Evolutionary conservation across 2,329 filamentous ascomycete species (phyloP), one percentile per base, ranked within the genome.

Genomic region (Seiridium cupressi): DNA sequence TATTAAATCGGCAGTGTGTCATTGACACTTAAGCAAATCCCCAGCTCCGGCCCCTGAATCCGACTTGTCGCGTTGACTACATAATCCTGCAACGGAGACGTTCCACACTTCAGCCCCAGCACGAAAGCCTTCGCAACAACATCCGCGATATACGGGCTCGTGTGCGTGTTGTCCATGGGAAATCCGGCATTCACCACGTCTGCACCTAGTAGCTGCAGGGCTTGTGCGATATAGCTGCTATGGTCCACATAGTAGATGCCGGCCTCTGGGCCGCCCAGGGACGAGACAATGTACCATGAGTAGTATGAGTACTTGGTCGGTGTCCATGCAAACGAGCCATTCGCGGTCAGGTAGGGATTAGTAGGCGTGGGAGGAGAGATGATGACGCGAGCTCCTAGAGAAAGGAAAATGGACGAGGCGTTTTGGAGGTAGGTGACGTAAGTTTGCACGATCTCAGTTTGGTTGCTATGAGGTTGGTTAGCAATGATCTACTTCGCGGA

Each of bases 391-490:
- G 62, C 60, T 8, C 62, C 62, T 2, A 59, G 34, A n/a, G 57
- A 51, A 1, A 64, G 61, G 34, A 64, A 62, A n/a, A 47, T 64
- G 36, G 61, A 47, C 18, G 56, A 58, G 11, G 62, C 62, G 34
- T 62, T 64, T 6, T 31, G 57, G 26, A 64, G 46, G 44, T 69
- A 69, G 8, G 67, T 66, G 11, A 64, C 62, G 35, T 68, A 69
- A 3, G 67, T 69, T 49, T 68, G 67, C 6, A 69, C 67, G 11
- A 64, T 61, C 54, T 69, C 66, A 9, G 67, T 68, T 57, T 63
- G 51, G 18, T 62, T 64, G 44, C 64, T 63, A 26, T 38, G 34
- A 26, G 35, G 0, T 7, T 9, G 35, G 4, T 53, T 13, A 51
- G 49, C 31, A 10, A 31, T 31, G 5, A 11, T 5, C 11, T 31